Conservation (phyloP, 1,139 yeast genomes). For the Debaryomyces sp. region DNA sequence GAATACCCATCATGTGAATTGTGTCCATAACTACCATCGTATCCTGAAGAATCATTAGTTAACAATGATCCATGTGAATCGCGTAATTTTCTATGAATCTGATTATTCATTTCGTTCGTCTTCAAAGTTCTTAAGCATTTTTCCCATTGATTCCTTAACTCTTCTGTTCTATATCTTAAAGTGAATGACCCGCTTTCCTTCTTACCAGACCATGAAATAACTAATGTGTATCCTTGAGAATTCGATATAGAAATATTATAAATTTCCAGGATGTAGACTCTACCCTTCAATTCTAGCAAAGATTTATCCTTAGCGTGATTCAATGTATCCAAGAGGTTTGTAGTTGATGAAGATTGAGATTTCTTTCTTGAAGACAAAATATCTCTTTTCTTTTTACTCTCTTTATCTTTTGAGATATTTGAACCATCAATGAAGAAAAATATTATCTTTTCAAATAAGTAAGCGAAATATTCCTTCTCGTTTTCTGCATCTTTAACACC, state of each 20-base stretch:
- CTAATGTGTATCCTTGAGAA: slow-evolving; percentile 54
- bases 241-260: slow-evolving; percentile 52
- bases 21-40: slow-evolving; percentile 24
- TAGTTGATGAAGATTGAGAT: slow-evolving; percentile 35
- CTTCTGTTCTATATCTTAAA: slow-evolving; percentile 70
- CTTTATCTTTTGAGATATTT: slow-evolving; percentile 24
- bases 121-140: slow-evolving; percentile 52
- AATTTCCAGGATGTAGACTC: slow-evolving; percentile 68
- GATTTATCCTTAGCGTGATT: slow-evolving; percentile 35
- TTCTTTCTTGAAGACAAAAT: slow-evolving; percentile 47
- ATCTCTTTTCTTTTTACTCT: slow-evolving; percentile 37
- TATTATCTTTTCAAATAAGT: slow-evolving; percentile 83
- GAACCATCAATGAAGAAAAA: slow-evolving; percentile 66
- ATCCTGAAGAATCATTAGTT: slow-evolving; percentile 27
- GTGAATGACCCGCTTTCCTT: slow-evolving; percentile 78
- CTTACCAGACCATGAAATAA: slow-evolving; percentile 78
- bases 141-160: slow-evolving; percentile 72
- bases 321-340: slow-evolving; percentile 40
- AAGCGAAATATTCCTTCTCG: slow-evolving; percentile 89
- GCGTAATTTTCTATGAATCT: slow-evolving; percentile 40
- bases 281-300: slow-evolving; percentile 60
- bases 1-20: slow-evolving; percentile 21
- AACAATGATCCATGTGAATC: slow-evolving; percentile 38
- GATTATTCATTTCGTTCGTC: slow-evolving; percentile 45
- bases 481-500: slow-evolving; percentile 75